These are phyloP conservation scores for Geotrichum carabidarum DNA, from an alignment of 1,139 yeast species.

Conservation along the genomic window DNA sequence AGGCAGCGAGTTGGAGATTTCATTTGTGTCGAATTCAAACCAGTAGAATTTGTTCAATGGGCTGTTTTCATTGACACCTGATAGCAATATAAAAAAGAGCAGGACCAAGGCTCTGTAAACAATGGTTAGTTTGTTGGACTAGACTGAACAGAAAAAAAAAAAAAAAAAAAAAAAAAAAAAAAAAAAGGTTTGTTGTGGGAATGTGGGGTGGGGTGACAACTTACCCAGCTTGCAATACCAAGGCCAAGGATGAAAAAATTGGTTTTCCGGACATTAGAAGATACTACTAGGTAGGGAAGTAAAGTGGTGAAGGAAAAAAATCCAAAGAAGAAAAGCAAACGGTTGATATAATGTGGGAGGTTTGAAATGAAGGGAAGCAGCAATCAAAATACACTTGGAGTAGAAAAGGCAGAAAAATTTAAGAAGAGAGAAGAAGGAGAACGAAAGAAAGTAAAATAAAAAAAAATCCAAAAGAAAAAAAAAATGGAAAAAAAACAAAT, in stretches of 20 bases:
- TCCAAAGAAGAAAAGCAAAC: neutral
- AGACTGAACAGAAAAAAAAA: neutral
- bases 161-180: neutral
- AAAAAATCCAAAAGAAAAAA: neutral
- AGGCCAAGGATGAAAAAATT: conserved; percentile 8
- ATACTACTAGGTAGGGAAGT: neutral
- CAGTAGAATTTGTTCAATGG: conserved; percentile 60
- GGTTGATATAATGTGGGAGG: neutral
- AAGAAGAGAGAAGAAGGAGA: neutral
- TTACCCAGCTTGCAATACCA: conserved; percentile 16
- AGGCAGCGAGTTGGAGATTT: conserved; percentile 44
- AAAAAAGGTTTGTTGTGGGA: neutral
- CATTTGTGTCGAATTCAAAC: conserved; percentile 64
- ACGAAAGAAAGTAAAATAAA: neutral
- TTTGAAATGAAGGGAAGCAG: neutral
- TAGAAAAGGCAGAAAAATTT: neutral
- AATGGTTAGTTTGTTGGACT: too few relatives aligned
- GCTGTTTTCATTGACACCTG: conserved; percentile 51
- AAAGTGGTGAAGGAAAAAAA: neutral
- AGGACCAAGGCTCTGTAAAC: conserved; percentile 45
- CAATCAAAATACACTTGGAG: neutral
- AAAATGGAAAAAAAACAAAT: neutral
- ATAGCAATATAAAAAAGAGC: conserved; percentile 56
- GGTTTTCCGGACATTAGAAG: conserved; percentile 15
- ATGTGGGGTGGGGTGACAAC: conserved; percentile 4